Evolutionary conservation across 441 rosid species (phyloP).

Genomic region (Gossypium trilobum): DNA sequence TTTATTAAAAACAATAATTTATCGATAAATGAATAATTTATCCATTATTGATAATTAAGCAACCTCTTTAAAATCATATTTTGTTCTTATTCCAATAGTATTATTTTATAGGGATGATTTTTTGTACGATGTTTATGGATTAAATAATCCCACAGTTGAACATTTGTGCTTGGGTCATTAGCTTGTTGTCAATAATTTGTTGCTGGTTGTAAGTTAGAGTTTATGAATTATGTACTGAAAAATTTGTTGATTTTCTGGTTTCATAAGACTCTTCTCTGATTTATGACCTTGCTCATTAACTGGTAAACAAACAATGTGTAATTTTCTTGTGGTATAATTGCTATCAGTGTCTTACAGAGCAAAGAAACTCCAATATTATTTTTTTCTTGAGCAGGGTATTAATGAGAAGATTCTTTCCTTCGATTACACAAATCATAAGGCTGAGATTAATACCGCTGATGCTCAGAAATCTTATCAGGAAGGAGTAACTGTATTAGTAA

Average conservation of each 20-base stretch:
- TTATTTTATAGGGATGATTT: background rate
- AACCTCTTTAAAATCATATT: too few relatives aligned
- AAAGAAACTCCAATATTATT: constrained; percentile 8
- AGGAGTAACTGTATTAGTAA: constrained; percentile 54
- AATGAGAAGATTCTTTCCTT: constrained; percentile 49
- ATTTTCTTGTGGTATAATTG: background rate
- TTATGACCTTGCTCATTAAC: background rate
- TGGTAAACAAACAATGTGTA: background rate
- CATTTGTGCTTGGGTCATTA: background rate
- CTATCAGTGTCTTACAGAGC: background rate
- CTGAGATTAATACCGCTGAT: constrained; percentile 59
- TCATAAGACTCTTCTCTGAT: background rate
- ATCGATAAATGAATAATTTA: too few relatives aligned
- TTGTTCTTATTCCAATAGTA: too few relatives aligned
- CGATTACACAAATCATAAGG: constrained; percentile 41
- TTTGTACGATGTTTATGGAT: background rate
- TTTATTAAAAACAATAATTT: too few relatives aligned
- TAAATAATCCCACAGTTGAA: background rate
- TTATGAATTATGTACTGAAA: too few relatives aligned
- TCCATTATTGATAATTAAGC: too few relatives aligned
- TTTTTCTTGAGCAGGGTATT: constrained; percentile 41
- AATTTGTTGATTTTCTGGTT: too few relatives aligned
- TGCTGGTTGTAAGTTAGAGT: background rate
- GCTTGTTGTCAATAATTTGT: background rate
- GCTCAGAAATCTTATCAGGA: constrained; percentile 46